These are phyloP conservation scores for Paspalum notatum DNA, from an alignment of 176 grass and related monocot genomes.

Conservation along the genomic window DNA sequence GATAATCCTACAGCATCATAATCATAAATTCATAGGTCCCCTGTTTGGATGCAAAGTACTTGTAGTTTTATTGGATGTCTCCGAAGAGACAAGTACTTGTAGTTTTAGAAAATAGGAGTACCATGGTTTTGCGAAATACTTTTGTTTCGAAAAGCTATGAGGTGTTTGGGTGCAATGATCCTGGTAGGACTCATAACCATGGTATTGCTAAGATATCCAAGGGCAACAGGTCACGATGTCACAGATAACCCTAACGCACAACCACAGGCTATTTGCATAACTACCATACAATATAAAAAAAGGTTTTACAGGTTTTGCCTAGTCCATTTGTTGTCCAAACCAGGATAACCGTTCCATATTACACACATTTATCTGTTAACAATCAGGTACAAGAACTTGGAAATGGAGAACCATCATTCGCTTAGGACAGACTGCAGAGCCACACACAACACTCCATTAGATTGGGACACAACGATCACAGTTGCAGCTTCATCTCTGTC, in stretches of 20 bases:
- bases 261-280: background rate
- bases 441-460: background rate
- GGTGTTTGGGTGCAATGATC: too few species aligned
- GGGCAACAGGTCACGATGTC: too few species aligned
- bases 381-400: background rate
- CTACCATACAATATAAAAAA: background rate
- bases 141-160: too few species aligned
- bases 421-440: background rate
- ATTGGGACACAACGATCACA: background rate
- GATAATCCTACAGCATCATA: background rate
- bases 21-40: too few species aligned
- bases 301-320: background rate
- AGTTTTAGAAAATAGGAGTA: too few species aligned
- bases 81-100: too few species aligned
- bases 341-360: background rate
- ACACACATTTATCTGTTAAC: background rate
- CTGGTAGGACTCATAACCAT: too few species aligned
- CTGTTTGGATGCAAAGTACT: too few species aligned
- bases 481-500: constrained; percentile 5
- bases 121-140: too few species aligned
- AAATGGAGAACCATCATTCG: background rate
- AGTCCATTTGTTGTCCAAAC: background rate
- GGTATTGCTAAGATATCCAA: too few species aligned
- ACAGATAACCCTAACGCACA: too few species aligned
- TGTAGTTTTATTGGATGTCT: too few species aligned